Evolutionary conservation across 2,329 filamentous ascomycete genomes (phyloP), one percentile per base, ranked within the genome.

Genomic region (Sporothrix variecibatus): DNA sequence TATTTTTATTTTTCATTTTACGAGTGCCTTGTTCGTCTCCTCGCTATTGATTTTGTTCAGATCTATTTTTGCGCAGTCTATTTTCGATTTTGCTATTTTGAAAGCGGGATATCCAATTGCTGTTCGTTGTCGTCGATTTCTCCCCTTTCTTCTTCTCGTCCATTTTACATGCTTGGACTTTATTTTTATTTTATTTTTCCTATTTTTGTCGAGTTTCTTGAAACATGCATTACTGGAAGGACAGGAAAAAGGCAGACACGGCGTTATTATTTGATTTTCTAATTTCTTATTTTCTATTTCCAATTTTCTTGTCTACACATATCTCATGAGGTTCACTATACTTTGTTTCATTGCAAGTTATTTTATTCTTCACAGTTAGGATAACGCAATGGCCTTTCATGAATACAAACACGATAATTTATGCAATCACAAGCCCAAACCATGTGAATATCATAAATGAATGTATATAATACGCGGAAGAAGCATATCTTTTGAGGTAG

Each of bases 81-180:
- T 26, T 71, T 46, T 31, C 34, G 26, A 7, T 26, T 46, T 71
- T 40, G 56, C 40, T 71, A 20, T 58, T 3, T 31, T 40, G 26
- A 60, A 72, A 67, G 46, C 43, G 60, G 53, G 71, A 72, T 72
- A 72, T 72, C 70, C 70, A 72, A 15, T 38, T 43, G n/a, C 20
- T 31, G 15, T 64, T 64, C 12, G 11, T 20, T 20, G 38, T 67
- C 23, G 38, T 23, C 49, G 38, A 31, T 34, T 17, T 58, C 46
- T 58, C 17, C 23, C 23, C 11, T 43, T 38, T 43, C 2, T 23
- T 49, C 12, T 62, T 28, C 9, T 17, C 26, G 34, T 60, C n/a
- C 58, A 17, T 65, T 31, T 51, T 23, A n/a, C 26, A 51, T 7
- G 43, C 15, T 26, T 51, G 31, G 31, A n/a, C 58, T 12, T 6